Percentiles rank a stretch among this genome's conserved stretches.
Evolutionary conservation across 768 basidiomycete genomes (phyloP).

Genomic region (Pluteus cervinus): DNA sequence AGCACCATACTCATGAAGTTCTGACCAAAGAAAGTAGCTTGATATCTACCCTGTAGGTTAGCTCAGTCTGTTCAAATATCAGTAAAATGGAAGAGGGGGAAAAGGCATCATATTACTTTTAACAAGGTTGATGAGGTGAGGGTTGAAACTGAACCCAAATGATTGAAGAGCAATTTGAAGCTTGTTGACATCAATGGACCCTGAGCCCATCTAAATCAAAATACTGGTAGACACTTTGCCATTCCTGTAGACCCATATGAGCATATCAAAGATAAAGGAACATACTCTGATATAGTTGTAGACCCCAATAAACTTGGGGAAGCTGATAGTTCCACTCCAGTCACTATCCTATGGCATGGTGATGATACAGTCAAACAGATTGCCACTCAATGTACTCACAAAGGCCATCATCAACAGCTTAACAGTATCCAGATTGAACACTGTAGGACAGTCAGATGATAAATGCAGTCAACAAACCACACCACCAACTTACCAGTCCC

Average conservation of each 20-base stretch:
- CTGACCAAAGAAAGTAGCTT: slow-evolving; percentile 50
- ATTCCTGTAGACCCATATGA: slow-evolving; percentile 39
- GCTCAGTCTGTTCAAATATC: slow-evolving; percentile 23
- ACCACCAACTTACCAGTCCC: slow-evolving; percentile 57
- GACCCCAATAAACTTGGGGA: slow-evolving; percentile 56
- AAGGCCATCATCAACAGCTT: slow-evolving; percentile 82
- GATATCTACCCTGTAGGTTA: slow-evolving; percentile 43
- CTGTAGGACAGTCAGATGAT: slow-evolving; percentile 24
- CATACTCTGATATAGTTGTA: slow-evolving; percentile 76
- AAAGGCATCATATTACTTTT: slow-evolving; percentile 69
- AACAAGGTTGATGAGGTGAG: slow-evolving; percentile 57
- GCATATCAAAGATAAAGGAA: background rate
- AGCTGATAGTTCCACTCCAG: slow-evolving; percentile 72
- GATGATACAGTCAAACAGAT: background rate
- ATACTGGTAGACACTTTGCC: slow-evolving; percentile 79
- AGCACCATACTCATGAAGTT: slow-evolving; percentile 67
- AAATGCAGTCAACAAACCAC: background rate
- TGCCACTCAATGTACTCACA: slow-evolving; percentile 36
- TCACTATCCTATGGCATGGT: slow-evolving; percentile 47
- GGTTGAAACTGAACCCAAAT: slow-evolving; percentile 75
- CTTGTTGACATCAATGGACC: slow-evolving; percentile 68
- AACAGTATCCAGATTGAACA: slow-evolving; percentile 82
- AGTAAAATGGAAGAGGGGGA: background rate
- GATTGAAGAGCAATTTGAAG: slow-evolving; percentile 62
- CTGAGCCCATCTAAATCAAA: slow-evolving; percentile 83